phyloP scores from a whole-genome alignment of 768 basidiomycete species.

The Trametes cingulata region DNA sequence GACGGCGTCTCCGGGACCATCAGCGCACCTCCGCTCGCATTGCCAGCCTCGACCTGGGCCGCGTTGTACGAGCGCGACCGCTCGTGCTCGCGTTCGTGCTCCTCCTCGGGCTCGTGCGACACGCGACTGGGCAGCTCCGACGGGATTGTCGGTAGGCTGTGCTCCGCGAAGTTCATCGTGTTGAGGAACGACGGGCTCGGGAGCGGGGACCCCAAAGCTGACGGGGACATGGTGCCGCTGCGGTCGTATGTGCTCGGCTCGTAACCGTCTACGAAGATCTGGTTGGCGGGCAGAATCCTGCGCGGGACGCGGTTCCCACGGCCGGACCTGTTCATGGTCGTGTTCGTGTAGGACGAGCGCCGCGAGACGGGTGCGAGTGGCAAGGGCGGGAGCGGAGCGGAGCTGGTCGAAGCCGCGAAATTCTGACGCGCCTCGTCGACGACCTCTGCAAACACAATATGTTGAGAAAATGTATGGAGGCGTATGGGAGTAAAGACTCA shows the following conservation, averaged over 20 bases:
- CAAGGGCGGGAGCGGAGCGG: constrained; percentile 56
- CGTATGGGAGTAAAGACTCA: constrained; percentile 45
- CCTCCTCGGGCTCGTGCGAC: constrained; percentile 1
- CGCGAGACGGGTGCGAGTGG: constrained; percentile 61
- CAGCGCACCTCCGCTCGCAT: constrained; percentile 1
- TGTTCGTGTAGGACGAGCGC: constrained; percentile 40
- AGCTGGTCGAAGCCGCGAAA: constrained; percentile 58
- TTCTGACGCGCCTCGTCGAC: constrained; percentile 79
- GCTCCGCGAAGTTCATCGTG: constrained; percentile 17
- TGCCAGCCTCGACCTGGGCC: not conserved
- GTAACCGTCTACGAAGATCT: constrained; percentile 59
- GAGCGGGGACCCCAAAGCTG: constrained; percentile 6
- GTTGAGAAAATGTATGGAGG: not conserved
- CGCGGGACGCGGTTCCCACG: constrained; percentile 60
- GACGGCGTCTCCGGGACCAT: constrained; percentile 37
- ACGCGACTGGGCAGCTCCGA: constrained; percentile 26
- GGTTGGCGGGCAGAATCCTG: constrained; percentile 61
- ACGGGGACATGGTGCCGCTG: constrained; percentile 30
- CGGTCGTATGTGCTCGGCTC: constrained; percentile 28
- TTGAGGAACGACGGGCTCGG: constrained; percentile 17
- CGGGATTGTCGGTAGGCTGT: constrained; percentile 29
- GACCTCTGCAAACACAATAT: constrained; percentile 53
- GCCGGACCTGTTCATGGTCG: constrained; percentile 32
- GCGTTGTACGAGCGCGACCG: not conserved
- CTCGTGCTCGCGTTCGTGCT: not conserved